Conservation (phyloP, 1,284 basidiomycete genomes). For the Trichosporon inkin region DNA sequence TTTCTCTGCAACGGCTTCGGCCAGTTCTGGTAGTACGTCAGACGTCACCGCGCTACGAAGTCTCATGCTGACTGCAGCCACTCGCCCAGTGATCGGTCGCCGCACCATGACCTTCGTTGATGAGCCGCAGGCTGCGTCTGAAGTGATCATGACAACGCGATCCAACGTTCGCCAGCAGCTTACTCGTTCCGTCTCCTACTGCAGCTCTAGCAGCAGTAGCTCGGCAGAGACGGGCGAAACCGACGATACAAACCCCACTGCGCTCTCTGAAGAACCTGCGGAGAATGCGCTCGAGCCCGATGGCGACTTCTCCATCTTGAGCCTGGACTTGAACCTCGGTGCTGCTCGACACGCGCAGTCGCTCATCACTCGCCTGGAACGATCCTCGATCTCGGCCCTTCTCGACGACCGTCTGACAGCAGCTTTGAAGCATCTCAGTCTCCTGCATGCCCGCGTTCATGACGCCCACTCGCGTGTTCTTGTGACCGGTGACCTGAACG, state of each 20-base stretch:
- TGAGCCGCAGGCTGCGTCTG: conserved; percentile 63
- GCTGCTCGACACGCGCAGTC: conserved; percentile 67
- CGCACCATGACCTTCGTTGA: conserved; percentile 77
- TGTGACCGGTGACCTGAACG: conserved; percentile 98
- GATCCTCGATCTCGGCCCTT: conserved; percentile 85
- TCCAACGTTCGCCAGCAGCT: conserved; percentile 54
- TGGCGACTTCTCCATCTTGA: conserved; percentile 74
- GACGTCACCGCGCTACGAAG: neutral
- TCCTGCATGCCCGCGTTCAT: conserved; percentile 77
- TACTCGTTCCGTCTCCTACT: conserved; percentile 46
- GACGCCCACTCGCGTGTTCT: conserved; percentile 95
- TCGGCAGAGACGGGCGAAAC: neutral
- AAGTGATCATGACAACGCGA: conserved; percentile 58
- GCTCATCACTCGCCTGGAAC: conserved; percentile 86
- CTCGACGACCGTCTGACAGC: conserved; percentile 79
- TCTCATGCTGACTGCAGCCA: conserved; percentile 53
- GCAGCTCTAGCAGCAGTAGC: neutral
- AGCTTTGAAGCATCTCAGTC: conserved; percentile 74
- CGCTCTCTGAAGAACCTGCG: conserved; percentile 28
- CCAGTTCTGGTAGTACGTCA: neutral
- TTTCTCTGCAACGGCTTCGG: conserved; percentile 32
- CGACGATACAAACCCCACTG: neutral
- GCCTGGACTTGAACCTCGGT: conserved; percentile 89
- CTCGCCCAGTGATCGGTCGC: conserved; percentile 48
- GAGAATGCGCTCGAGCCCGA: conserved; percentile 53